Conservation (phyloP, 441 rosid genomes). For the Dalechampia spathulata region DNA sequence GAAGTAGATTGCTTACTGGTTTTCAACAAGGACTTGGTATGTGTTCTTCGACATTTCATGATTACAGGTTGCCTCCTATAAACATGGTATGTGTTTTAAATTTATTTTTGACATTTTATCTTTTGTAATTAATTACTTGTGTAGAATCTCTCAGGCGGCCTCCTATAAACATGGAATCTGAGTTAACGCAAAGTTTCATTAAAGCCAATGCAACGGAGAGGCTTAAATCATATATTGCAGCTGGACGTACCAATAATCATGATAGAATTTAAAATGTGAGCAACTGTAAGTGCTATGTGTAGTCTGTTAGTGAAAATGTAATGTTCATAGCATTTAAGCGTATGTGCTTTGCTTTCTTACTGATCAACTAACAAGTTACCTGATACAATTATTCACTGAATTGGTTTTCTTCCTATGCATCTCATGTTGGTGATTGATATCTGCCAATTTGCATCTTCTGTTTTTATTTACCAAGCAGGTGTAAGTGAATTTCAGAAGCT, state of each 20-base stretch:
- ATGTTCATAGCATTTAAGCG: neutral
- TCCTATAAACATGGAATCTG: slow-evolving; percentile 43
- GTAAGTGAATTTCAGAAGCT: too few species aligned
- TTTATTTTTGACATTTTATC: neutral
- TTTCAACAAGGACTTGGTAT: slow-evolving; percentile 65
- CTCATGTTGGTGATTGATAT: too few species aligned
- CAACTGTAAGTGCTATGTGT: slow-evolving; percentile 51
- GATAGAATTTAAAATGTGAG: slow-evolving; percentile 39
- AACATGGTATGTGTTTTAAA: too few species aligned
- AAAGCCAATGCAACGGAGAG: slow-evolving; percentile 57
- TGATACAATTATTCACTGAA: too few species aligned
- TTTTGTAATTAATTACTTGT: slow-evolving; percentile 2
- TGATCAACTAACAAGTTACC: too few species aligned
- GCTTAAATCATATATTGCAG: slow-evolving; percentile 51
- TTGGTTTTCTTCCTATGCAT: too few species aligned
- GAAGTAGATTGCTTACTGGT: slow-evolving; percentile 43
- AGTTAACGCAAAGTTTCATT: slow-evolving; percentile 40
- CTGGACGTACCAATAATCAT: slow-evolving; percentile 42
- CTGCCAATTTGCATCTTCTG: too few species aligned
- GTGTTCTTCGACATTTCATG: slow-evolving; percentile 10
- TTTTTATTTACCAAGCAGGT: too few species aligned
- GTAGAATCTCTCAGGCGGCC: slow-evolving; percentile 62
- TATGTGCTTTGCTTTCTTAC: too few species aligned
- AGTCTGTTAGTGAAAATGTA: neutral
- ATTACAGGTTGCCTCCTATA: too few species aligned